Evolutionary conservation across 1,139 yeast species (phyloP).

Genomic region (Saccharomyces pastorianus): DNA sequence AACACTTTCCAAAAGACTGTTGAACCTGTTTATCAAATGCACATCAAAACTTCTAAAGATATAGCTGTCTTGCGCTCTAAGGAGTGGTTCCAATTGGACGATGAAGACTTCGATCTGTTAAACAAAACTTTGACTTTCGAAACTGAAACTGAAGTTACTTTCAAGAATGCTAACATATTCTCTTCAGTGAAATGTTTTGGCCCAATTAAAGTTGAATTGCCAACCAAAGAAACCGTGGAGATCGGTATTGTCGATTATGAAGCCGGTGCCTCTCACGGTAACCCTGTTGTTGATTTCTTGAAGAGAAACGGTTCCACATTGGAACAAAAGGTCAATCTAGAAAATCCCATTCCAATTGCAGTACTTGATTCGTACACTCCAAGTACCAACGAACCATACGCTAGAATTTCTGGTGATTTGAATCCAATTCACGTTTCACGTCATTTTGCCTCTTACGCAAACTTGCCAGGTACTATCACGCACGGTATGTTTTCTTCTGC

Average conservation of each 20-base stretch:
- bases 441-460: slow-evolving; percentile 87
- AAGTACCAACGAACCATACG: slow-evolving; percentile 90
- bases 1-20: slow-evolving; percentile 85
- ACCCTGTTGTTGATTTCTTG: slow-evolving; percentile 93
- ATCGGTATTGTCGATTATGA: slow-evolving; percentile 82
- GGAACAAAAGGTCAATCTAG: slow-evolving; percentile 89
- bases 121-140: slow-evolving; percentile 82
- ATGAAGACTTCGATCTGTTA: slow-evolving; percentile 62
- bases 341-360: slow-evolving; percentile 81
- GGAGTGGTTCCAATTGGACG: slow-evolving; percentile 89
- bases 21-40: slow-evolving; percentile 81
- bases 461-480: slow-evolving; percentile 92
- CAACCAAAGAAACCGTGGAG: slow-evolving; percentile 84
- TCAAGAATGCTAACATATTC: slow-evolving; percentile 66
- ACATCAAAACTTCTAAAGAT: slow-evolving; percentile 70
- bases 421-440: slow-evolving; percentile 97
- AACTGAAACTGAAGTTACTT: slow-evolving; percentile 75
- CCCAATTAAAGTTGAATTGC: slow-evolving; percentile 77
- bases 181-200: slow-evolving; percentile 81
- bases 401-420: slow-evolving; percentile 95
- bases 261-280: slow-evolving; percentile 91
- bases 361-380: slow-evolving; percentile 42
- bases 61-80: slow-evolving; percentile 88
- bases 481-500: slow-evolving; percentile 99
- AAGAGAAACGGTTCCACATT: slow-evolving; percentile 85